Percentiles rank a stretch among this genome's conserved stretches.
phyloP scores from a whole-genome alignment of 768 basidiomycete species.

The Baorangia bicolor region DNA sequence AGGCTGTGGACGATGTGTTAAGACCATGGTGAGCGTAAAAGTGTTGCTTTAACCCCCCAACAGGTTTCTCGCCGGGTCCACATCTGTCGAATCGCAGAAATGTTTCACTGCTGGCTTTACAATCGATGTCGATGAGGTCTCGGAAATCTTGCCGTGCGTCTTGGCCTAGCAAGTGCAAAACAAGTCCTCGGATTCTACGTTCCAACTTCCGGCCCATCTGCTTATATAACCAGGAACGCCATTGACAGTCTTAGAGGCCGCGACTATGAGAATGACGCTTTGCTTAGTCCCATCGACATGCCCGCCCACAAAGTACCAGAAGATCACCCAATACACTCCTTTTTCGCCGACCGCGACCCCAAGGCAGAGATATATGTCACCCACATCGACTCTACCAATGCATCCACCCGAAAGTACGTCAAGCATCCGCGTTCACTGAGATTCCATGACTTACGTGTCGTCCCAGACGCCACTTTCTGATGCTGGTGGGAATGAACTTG shows the following conservation, averaged over 20 bases:
- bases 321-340: conserved; percentile 23
- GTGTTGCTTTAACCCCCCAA: not conserved
- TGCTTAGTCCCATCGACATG: conserved; percentile 18
- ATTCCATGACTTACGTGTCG: conserved; percentile 9
- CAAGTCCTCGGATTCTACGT: too few species aligned
- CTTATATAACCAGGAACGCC: conserved; percentile 23
- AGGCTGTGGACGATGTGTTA: too few species aligned
- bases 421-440: not conserved
- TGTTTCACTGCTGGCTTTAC: not conserved
- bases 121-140: too few species aligned
- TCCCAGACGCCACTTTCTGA: conserved; percentile 27
- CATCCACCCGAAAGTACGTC: conserved; percentile 26
- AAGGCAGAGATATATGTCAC: conserved; percentile 31
- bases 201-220: not conserved
- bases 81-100: not conserved
- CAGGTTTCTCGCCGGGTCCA: not conserved
- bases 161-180: not conserved
- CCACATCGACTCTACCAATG: conserved; percentile 24
- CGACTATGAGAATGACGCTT: conserved; percentile 3
- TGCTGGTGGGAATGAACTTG: conserved; percentile 26
- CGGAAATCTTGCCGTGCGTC: not conserved
- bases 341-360: conserved; percentile 18
- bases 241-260: not conserved
- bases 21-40: not conserved
- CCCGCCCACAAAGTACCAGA: conserved; percentile 26